These are phyloP conservation scores for Ophiosphaerella narmari DNA, from an alignment of 2,329 filamentous ascomycete genomes.

Conservation along the genomic window DNA sequence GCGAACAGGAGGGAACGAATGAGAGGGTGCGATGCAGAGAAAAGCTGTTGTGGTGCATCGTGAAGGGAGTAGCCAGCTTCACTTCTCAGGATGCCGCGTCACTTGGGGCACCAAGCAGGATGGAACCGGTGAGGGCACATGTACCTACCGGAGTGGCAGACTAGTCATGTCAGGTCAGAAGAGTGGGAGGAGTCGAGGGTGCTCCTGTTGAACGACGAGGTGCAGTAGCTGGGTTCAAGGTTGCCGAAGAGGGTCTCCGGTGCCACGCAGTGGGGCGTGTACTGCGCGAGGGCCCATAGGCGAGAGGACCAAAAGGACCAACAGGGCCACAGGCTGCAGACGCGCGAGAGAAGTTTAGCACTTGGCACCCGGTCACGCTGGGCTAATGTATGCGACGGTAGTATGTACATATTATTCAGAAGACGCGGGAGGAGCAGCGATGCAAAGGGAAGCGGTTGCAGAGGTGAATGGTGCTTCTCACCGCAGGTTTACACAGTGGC, in stretches of 20 bases:
- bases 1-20: slow-evolving; percentile 31
- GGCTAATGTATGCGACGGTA: slow-evolving; percentile 30
- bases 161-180: neutral
- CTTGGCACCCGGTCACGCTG: slow-evolving; percentile 13
- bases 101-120: slow-evolving; percentile 12
- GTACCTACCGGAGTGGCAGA: too few relatives aligned
- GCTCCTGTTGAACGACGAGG: slow-evolving; percentile 8
- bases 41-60: slow-evolving; percentile 21
- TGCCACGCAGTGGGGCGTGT: slow-evolving; percentile 20
- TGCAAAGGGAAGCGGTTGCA: neutral
- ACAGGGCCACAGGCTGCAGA: slow-evolving; percentile 27
- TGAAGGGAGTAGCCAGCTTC: slow-evolving; percentile 20
- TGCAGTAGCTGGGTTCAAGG: slow-evolving; percentile 21
- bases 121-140: neutral
- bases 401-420: neutral
- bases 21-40: neutral
- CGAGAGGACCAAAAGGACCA: slow-evolving; percentile 3
- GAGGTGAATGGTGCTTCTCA: slow-evolving; percentile 27
- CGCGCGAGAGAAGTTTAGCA: slow-evolving; percentile 9
- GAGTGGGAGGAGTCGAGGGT: slow-evolving; percentile 3
- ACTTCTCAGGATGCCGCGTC: slow-evolving; percentile 9
- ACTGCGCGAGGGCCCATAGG: slow-evolving; percentile 21
- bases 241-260: slow-evolving; percentile 19
- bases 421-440: slow-evolving; percentile 3
- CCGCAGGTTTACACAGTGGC: slow-evolving; percentile 31